Evolutionary conservation across 2,329 filamentous ascomycete genomes (phyloP).

Genomic region (Colletotrichum viniferum): DNA sequence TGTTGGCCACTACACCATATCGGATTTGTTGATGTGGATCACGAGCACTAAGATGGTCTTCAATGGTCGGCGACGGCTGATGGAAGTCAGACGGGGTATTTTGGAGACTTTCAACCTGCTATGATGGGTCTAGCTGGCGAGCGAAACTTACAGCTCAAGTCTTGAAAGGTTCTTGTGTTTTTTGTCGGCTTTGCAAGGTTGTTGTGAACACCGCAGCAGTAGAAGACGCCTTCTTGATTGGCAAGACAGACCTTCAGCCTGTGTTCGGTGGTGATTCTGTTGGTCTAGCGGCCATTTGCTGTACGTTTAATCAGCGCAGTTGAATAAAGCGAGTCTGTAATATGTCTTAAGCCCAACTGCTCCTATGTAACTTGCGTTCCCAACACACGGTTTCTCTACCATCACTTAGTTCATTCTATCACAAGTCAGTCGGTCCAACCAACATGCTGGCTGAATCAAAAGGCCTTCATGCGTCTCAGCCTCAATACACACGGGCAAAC

Average conservation of each 20-base stretch:
- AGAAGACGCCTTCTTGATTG: neutral
- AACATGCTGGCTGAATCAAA: neutral
- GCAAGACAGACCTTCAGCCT: neutral
- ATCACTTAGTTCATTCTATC: neutral
- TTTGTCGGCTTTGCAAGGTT: neutral
- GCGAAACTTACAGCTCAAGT: neutral
- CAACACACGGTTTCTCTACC: neutral
- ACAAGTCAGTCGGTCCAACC: neutral
- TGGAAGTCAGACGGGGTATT: fast-evolving
- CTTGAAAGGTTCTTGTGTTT: neutral
- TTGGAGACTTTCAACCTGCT: neutral
- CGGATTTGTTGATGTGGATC: neutral
- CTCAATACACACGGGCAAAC: neutral
- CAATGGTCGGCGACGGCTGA: neutral
- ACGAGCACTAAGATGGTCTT: neutral
- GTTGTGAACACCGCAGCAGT: neutral
- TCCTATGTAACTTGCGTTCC: neutral
- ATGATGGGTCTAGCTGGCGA: neutral
- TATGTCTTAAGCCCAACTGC: fast-evolving
- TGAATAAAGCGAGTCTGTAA: neutral
- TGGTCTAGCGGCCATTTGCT: neutral
- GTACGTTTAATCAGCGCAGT: neutral
- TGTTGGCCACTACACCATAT: conserved; percentile 1
- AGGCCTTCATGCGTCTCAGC: neutral
- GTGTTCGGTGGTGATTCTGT: neutral